Evolutionary conservation across 441 rosid genomes (phyloP), one percentile per base, ranked within the genome.

Genomic region (Adansonia madagascariensis): DNA sequence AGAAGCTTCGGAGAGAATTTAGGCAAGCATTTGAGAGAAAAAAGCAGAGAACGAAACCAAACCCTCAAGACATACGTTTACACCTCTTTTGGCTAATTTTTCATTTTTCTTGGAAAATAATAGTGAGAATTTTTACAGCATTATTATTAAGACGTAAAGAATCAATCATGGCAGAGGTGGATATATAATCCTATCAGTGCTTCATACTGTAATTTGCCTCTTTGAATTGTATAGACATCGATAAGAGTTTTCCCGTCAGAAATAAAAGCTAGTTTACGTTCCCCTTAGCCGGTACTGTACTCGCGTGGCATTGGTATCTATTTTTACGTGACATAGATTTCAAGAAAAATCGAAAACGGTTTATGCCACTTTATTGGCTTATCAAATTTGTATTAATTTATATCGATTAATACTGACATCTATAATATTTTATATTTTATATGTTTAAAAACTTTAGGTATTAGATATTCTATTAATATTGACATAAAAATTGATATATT

Each of bases 1-100:
- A 31, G 61, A 76, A 81, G 74, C 76, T 69, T 75, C 17, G 70
- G 82, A 81, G 71, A 87, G 50, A 80, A 84, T 85, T 84, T 70
- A 70, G 83, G 79, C 52, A 77, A 56, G 71, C 76, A 76, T 73
- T 66, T 20, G 41, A 71, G 41, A 46, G 15, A 49, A 50, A 31
- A 39, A 67, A 17, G 50, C 15, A 53, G 22, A 43, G 20, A 69
- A 59, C 71, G 70, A 69, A 49, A 69, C 81, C 76, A 85, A 86
- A 76, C 86, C 89, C 87, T 83, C 11, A 59, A 73, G 22, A 43
- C 66, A 44, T 73, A 41, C 22, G 55, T 73, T 66, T 9, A 72
- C 41, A 56, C 35, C 27, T 31, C 61, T 39, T 3, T 72, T 4
- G 44, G 49, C 70, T 65, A 44, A 18, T 35, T 35, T 35, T 35